Conservation (phyloP, 1,284 basidiomycete species). For the Anthracocystis walkeri region DNA sequence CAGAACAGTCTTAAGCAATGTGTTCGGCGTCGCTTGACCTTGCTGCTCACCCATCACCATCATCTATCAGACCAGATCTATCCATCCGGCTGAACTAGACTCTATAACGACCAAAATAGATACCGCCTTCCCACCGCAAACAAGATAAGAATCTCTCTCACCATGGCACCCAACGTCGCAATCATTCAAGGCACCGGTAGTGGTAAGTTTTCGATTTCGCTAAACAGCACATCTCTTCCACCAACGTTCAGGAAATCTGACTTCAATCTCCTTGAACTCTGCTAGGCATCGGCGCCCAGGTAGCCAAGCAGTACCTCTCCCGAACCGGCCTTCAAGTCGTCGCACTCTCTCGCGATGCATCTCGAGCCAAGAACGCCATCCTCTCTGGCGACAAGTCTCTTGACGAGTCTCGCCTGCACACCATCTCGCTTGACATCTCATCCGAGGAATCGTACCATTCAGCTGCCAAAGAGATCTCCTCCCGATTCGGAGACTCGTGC, state of each 20-base stretch:
- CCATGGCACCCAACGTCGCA: conserved; percentile 56
- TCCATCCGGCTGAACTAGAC: not conserved
- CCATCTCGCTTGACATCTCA: conserved; percentile 70
- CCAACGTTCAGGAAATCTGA: too few species aligned
- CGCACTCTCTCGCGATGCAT: conserved; percentile 70
- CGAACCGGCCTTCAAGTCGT: conserved; percentile 71
- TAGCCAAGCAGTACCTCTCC: conserved; percentile 65
- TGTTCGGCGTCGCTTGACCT: not conserved
- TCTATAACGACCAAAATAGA: not conserved
- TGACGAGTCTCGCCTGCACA: conserved; percentile 67
- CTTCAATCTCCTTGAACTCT: not conserved
- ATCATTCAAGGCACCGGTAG: conserved; percentile 61
- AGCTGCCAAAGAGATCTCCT: conserved; percentile 69
- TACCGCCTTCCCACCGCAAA: not conserved
- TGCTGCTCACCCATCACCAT: not conserved
- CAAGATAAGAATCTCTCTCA: not conserved
- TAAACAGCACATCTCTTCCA: too few species aligned
- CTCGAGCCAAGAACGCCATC: conserved; percentile 65
- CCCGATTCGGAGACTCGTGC: conserved; percentile 69
- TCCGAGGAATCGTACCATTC: conserved; percentile 69
- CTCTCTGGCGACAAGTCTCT: conserved; percentile 47
- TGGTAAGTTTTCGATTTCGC: conserved; percentile 21
- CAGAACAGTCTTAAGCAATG: not conserved
- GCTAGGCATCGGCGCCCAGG: conserved; percentile 55
- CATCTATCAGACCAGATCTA: not conserved